Evolutionary conservation across 495 filamentous ascomycete genomes (phyloP), one percentile per base, ranked within the genome.

Genomic region (Niebla homalea): DNA sequence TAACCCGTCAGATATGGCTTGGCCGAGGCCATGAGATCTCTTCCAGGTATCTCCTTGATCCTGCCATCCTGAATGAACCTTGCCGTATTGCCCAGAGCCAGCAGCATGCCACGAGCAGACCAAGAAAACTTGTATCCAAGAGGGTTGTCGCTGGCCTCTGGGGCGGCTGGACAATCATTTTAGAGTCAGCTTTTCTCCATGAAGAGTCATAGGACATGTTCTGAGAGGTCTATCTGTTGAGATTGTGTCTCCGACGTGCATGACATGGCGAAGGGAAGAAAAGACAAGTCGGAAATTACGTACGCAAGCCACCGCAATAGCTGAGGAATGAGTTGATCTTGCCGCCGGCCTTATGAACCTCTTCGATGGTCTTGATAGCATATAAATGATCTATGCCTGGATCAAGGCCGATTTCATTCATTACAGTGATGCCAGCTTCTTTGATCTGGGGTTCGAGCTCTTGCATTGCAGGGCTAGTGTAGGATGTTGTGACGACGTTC

Each of bases 91-190:
- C 84, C 67, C 45, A 92, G 70, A 8, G 92, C 89, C 11, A 98
- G 73, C 3, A 97, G 73, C 44, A 94, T 88, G 59, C 92, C 92
- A 46, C 92, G 79, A 56, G 80, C 78, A 35, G 77, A 83, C 83
- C 85, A 90, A 14, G 81, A 85, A 76, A 95, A 96, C 70, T 96
- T 95, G 76, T 94, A 98, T 36, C 92, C 90, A 20, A 95, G 73
- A 23, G 92, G 90, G 71, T 96, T 96, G 64, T 81, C 83, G 11
- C 85, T 87, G 67, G 73, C 72, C 66, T 94, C 89, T 2, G 52
- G 46, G 25, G 29, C 25, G 15, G 42, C 15, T n/a, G n/a, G 26
- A 23, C 26, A n/a, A 45, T 45, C 20, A 45, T 26, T 26, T 26
- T 45, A 19, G 21, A 45, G 8, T 25, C 21, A 45, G 42, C 16